These are phyloP conservation scores for Themeda triandra DNA, from an alignment of 176 grass and related monocot genomes.

Conservation along the genomic window DNA sequence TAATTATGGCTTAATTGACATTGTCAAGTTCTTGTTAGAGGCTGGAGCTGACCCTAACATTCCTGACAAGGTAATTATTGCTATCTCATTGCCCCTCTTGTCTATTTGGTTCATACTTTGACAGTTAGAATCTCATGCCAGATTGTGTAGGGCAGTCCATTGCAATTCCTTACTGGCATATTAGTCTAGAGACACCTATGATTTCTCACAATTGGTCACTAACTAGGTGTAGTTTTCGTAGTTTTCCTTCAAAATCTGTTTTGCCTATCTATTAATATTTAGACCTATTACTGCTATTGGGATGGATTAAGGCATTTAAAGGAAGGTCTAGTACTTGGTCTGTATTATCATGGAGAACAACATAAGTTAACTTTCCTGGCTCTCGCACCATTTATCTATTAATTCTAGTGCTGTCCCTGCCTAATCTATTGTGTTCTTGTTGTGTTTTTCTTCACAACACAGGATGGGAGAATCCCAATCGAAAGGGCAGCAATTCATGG, in stretches of 20 bases:
- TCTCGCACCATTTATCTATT: no score
- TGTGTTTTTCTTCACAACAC: neutral
- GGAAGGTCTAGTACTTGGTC: neutral
- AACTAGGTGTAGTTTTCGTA: neutral
- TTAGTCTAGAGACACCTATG: neutral
- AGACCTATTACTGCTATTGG: neutral
- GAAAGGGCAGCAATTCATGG: neutral
- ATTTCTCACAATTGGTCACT: neutral
- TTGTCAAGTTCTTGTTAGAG: conserved; percentile 35
- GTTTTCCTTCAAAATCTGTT: neutral
- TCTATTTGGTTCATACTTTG: neutral
- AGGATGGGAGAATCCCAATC: conserved; percentile 26
- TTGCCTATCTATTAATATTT: neutral
- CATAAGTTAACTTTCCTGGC: neutral
- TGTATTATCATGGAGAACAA: neutral
- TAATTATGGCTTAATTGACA: neutral
- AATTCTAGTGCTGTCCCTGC: neutral
- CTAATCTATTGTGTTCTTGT: neutral
- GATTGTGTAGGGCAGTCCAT: neutral
- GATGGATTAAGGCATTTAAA: neutral
- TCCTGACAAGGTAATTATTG: conserved; percentile 1
- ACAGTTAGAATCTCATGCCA: neutral
- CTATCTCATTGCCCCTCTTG: neutral
- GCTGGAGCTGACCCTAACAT: conserved; percentile 50
- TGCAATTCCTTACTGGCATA: neutral